Conservation (phyloP, 2,329 filamentous ascomycete genomes). For the Calonectria hongkongensis region DNA sequence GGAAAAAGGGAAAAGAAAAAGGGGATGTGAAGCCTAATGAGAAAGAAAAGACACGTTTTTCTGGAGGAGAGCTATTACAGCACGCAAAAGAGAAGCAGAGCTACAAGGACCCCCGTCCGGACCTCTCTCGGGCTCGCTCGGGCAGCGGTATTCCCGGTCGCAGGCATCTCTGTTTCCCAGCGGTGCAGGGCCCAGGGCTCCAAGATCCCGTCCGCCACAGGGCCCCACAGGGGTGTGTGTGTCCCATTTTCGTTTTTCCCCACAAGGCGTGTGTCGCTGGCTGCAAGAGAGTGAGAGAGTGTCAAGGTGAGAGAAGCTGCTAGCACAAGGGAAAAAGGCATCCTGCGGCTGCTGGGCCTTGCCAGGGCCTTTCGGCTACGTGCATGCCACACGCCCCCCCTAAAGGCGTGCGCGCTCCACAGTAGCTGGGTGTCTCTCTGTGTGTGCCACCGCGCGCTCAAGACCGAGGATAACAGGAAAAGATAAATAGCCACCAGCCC, state of each 20-base stretch:
- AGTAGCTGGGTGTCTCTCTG: conserved; percentile 34
- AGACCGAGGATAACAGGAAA: conserved; percentile 34
- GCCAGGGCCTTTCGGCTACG: not conserved
- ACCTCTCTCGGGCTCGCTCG: conserved; percentile 51
- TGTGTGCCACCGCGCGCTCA: conserved; percentile 20
- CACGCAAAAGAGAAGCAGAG: not conserved
- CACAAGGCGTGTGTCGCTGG: conserved; percentile 32
- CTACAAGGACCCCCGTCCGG: conserved; percentile 46
- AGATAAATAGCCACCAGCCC: conserved; percentile 52
- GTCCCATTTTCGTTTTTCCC: conserved; percentile 23
- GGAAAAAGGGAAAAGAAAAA: not conserved
- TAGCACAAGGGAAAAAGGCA: conserved; percentile 23
- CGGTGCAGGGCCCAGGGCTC: conserved; percentile 24
- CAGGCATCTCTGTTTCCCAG: conserved; percentile 21
- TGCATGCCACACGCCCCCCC: not conserved
- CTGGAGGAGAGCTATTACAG: not conserved
- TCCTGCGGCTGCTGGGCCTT: conserved; percentile 2
- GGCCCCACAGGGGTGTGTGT: conserved; percentile 13
- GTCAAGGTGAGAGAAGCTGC: not conserved
- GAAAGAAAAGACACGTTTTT: not conserved
- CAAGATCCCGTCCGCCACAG: conserved; percentile 28
- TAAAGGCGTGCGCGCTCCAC: not conserved
- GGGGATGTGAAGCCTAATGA: not conserved
- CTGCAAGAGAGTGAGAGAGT: not conserved
- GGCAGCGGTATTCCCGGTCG: conserved; percentile 33